Evolutionary conservation across 768 basidiomycete species (phyloP).

Genomic region (Leccinum fibrillosum): DNA sequence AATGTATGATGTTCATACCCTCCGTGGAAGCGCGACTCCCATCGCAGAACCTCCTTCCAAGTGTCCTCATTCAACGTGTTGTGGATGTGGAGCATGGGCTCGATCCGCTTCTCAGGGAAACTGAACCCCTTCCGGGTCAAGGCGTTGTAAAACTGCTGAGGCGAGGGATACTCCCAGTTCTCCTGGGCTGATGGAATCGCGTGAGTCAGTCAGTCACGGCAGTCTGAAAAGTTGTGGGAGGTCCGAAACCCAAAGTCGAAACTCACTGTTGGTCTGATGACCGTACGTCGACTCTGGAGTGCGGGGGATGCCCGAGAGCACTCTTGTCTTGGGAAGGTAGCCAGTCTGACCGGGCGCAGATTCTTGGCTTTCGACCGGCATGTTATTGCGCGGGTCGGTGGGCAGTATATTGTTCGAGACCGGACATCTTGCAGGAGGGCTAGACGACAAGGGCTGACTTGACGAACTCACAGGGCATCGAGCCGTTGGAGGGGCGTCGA

Average conservation of each 20-base stretch:
- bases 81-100: slow-evolving; percentile 6
- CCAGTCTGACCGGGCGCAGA: not conserved
- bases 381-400: slow-evolving; percentile 9
- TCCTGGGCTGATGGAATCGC: slow-evolving; percentile 3
- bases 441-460: not conserved
- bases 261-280: slow-evolving; percentile 11
- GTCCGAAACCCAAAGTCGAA: not conserved
- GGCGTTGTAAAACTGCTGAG: slow-evolving; percentile 14
- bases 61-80: slow-evolving; percentile 11
- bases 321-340: not conserved
- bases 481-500: not conserved
- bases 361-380: slow-evolving; percentile 12
- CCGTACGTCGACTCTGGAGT: slow-evolving; percentile 6
- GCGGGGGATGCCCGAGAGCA: slow-evolving; percentile 7
- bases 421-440: slow-evolving; percentile 3
- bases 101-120: slow-evolving; percentile 3
- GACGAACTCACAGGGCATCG: slow-evolving; percentile 3
- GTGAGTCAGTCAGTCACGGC: not conserved
- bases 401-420: not conserved
- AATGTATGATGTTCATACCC: not conserved
- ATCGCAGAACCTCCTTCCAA: slow-evolving; percentile 7
- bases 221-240: too few species aligned
- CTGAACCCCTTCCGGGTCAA: slow-evolving; percentile 9
- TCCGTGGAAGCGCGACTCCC: slow-evolving; percentile 15
- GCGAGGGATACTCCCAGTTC: slow-evolving; percentile 13